These are phyloP conservation scores for Cupressus sempervirens DNA, from an alignment of 75 land plant species.

Conservation along the genomic window DNA sequence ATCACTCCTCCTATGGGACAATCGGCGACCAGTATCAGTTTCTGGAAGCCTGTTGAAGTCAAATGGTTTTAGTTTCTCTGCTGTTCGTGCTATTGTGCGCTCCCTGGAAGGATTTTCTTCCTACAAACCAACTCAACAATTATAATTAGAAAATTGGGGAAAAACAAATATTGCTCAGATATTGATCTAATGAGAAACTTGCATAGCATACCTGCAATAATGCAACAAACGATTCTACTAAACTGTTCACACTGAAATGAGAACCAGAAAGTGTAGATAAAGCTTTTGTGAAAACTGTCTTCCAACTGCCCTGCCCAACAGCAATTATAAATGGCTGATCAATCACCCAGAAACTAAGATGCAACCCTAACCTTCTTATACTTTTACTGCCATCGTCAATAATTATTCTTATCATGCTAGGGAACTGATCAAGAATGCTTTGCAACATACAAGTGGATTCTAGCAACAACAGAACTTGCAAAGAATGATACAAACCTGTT, in stretches of 20 bases:
- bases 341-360: background rate
- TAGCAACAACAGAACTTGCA: background rate
- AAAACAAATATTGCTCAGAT: background rate
- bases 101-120: constrained; percentile 94
- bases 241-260: constrained; percentile 56
- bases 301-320: constrained; percentile 54
- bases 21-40: constrained; percentile 14
- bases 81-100: constrained; percentile 84
- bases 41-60: constrained; percentile 59
- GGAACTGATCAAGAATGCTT: background rate
- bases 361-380: background rate
- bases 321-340: background rate
- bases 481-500: constrained; percentile 45
- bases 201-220: constrained; percentile 58
- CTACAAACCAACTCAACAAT: constrained; percentile 22
- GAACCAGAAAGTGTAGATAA: constrained; percentile 32
- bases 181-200: background rate
- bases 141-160: background rate
- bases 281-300: constrained; percentile 28
- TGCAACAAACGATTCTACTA: constrained; percentile 71
- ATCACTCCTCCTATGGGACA: constrained; percentile 40
- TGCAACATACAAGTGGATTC: background rate
- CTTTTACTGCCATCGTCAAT: background rate
- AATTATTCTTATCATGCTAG: background rate
- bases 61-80: constrained; percentile 85